Conservation (phyloP, 2,329 filamentous ascomycete genomes). For the Didymella lethalis region DNA sequence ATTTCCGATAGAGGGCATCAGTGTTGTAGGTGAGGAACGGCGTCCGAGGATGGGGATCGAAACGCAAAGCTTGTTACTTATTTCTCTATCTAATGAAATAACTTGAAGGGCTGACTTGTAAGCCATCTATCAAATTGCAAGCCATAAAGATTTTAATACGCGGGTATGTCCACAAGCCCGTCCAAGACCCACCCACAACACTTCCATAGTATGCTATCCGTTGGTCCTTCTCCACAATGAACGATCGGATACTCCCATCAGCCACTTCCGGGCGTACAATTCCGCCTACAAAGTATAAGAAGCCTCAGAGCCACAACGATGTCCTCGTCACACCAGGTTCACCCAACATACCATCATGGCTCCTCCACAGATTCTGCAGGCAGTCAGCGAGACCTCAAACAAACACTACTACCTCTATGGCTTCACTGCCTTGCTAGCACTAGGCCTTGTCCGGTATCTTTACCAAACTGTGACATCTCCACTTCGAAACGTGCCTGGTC, state of each 20-base stretch:
- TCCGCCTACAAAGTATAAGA: background rate
- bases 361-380: background rate
- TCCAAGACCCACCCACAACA: too few relatives aligned
- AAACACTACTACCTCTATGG: background rate
- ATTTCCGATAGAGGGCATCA: too few relatives aligned
- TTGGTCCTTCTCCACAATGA: background rate
- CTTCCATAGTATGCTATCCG: background rate
- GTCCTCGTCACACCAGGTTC: background rate
- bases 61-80: too few relatives aligned
- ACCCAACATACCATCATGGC: background rate
- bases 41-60: too few relatives aligned
- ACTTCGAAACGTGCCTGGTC: slow-evolving; percentile 55
- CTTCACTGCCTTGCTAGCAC: background rate
- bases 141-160: too few relatives aligned
- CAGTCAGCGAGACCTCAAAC: background rate
- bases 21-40: too few relatives aligned
- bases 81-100: too few relatives aligned
- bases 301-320: background rate
- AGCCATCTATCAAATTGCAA: too few relatives aligned
- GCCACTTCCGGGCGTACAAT: background rate
- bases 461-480: slow-evolving; percentile 31
- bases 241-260: background rate
- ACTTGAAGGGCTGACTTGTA: too few relatives aligned
- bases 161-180: too few relatives aligned
- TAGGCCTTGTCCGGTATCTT: background rate